phyloP scores from a whole-genome alignment of 169 alveolate species.

The Cryptosporidium bovis region DNA sequence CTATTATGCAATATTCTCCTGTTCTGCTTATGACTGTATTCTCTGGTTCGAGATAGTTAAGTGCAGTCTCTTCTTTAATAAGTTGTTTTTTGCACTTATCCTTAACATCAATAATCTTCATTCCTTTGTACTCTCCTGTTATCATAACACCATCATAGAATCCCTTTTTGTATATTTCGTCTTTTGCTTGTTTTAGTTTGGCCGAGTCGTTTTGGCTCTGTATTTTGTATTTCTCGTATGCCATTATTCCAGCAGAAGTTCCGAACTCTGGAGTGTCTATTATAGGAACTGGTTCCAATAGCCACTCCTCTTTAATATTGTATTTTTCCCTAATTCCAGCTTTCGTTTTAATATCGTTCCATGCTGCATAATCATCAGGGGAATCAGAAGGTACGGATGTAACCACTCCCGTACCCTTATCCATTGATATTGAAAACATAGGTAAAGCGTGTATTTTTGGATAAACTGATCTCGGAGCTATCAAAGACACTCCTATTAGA shows the following conservation, averaged over 20 bases:
- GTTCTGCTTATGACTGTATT: slow-evolving; percentile 94
- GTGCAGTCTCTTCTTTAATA: slow-evolving; percentile 81
- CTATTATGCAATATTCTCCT: slow-evolving; percentile 97
- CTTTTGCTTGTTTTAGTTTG: slow-evolving; percentile 94
- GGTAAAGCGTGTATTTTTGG: slow-evolving; percentile 95
- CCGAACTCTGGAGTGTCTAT: slow-evolving; percentile 79
- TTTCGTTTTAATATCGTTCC: slow-evolving; percentile 91
- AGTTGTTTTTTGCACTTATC: slow-evolving; percentile 80
- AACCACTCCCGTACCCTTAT: slow-evolving; percentile 98
- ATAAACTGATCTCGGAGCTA: slow-evolving; percentile 93
- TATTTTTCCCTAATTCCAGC: slow-evolving; percentile 88
- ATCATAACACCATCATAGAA: slow-evolving; percentile 96
- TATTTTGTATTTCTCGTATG: slow-evolving; percentile 85
- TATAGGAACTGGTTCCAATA: slow-evolving; percentile 81
- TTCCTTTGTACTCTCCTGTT: slow-evolving; percentile 91
- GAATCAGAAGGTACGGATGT: slow-evolving; percentile 99
- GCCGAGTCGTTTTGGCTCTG: slow-evolving; percentile 92
- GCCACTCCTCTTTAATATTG: slow-evolving; percentile 90
- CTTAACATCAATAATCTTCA: slow-evolving; percentile 87
- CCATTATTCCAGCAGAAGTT: slow-evolving; percentile 82
- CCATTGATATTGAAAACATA: slow-evolving; percentile 96
- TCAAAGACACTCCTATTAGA: slow-evolving; percentile 92
- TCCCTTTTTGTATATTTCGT: slow-evolving; percentile 94
- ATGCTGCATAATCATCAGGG: slow-evolving; percentile 98
- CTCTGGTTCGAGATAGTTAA: slow-evolving; percentile 96